A percentile compares a stretch with the other conserved stretches of the same genome.
Evolutionary conservation across 768 basidiomycete species (phyloP).

Genomic region (Boletus coccyginus): DNA sequence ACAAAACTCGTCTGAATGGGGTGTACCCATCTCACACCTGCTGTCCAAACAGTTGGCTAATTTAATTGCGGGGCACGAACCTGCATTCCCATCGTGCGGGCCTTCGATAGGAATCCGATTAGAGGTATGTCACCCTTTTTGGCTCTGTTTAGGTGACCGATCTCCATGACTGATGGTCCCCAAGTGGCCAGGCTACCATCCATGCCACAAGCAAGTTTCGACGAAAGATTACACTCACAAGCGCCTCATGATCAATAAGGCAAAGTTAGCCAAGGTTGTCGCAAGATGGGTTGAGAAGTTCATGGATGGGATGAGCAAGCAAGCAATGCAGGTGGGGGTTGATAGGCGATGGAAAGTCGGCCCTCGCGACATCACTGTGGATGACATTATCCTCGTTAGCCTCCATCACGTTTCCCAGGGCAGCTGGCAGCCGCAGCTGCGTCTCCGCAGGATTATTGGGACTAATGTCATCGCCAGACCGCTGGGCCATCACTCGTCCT

Average conservation of each 20-base stretch:
- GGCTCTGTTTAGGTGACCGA: background rate
- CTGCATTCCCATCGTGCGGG: conserved; percentile 62
- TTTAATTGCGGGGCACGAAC: conserved; percentile 51
- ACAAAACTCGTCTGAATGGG: conserved; percentile 51
- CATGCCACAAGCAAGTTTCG: conserved; percentile 68
- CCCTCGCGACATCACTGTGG: no score
- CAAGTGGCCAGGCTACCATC: conserved; percentile 74
- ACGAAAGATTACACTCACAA: conserved; percentile 69
- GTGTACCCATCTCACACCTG: conserved; percentile 51
- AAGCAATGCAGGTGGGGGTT: no score
- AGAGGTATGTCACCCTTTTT: conserved; percentile 40
- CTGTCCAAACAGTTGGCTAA: conserved; percentile 52
- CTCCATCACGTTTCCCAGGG: no score
- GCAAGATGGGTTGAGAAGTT: no score
- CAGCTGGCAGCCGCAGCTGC: no score
- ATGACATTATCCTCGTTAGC: no score
- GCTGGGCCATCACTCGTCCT: no score
- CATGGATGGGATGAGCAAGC: no score
- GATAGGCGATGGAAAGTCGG: no score
- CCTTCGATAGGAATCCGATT: conserved; percentile 72
- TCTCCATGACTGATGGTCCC: background rate
- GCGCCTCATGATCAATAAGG: conserved; percentile 66
- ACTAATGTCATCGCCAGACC: no score
- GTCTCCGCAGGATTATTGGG: no score
- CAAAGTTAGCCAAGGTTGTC: no score